Conservation (phyloP, 2,329 filamentous ascomycete species). For the Cladosporium sp. region DNA sequence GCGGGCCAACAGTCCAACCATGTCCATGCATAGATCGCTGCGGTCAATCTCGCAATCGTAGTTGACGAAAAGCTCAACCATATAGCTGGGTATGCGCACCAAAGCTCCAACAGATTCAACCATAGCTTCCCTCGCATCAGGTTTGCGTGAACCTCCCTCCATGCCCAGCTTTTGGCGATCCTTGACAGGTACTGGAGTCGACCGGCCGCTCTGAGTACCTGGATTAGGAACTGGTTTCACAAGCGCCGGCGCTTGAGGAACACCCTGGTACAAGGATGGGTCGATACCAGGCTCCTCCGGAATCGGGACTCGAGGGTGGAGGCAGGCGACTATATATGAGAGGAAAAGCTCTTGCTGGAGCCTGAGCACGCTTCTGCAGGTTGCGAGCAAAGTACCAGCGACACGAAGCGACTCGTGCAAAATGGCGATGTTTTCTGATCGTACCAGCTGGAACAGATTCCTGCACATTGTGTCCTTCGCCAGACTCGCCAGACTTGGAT, state of each 20-base stretch:
- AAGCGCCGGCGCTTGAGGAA: constrained; percentile 86
- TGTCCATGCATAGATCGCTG: constrained; percentile 89
- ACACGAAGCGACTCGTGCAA: constrained; percentile 91
- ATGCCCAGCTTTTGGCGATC: constrained; percentile 90
- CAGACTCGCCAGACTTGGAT: constrained; percentile 81
- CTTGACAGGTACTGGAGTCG: constrained; percentile 87
- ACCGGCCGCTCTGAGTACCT: constrained; percentile 73
- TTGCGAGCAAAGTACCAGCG: constrained; percentile 84
- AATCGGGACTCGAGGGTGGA: constrained; percentile 93
- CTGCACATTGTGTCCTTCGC: constrained; percentile 92
- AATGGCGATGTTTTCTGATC: constrained; percentile 94
- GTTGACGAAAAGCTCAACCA: constrained; percentile 95
- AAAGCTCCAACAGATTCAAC: constrained; percentile 93
- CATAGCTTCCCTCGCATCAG: constrained; percentile 96
- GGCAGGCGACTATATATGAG: constrained; percentile 88
- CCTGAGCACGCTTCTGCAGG: constrained; percentile 87
- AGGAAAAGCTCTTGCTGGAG: constrained; percentile 95
- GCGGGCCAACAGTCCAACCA: constrained; percentile 86
- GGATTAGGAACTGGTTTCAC: constrained; percentile 69
- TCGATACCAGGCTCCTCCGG: constrained; percentile 88
- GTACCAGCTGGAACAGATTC: constrained; percentile 92
- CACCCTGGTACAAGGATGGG: constrained; percentile 85
- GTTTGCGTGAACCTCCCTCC: constrained; percentile 87
- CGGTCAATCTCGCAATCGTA: constrained; percentile 95
- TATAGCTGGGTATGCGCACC: constrained; percentile 88